Base-by-base conservation (phyloP, 257 asterid genomes). In the Gentiana straminea region DNA sequence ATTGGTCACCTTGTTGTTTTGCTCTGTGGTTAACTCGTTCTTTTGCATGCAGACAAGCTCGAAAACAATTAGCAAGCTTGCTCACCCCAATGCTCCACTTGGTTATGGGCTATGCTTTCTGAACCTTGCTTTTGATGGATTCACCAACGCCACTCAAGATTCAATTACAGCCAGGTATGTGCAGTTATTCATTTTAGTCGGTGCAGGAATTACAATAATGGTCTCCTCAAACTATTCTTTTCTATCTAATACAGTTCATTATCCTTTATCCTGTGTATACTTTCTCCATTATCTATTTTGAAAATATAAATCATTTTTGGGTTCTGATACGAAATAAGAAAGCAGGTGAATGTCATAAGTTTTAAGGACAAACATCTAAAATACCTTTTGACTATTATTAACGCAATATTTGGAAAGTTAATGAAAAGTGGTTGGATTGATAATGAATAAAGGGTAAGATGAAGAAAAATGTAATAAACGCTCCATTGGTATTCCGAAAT, bases 91-190 rank as follows among this genome's bases (percentile, higher is more conserved):
- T 67, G 90, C 97, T 63, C 95, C 90, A 55, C 94, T 92, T 39
- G 98, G 98, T 48, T 92, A 92, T 47, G 84, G 91, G 4, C 85
- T 92, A 35, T 92, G 98, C 66, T 83, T 82, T 58, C 69, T 92
- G 73, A 92, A 92, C 77, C 97, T 92, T 39, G 90, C 97, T 58
- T 92, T 88, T 61, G 98, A 92, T 70, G 98, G 98, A 61, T 92
- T 92, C 82, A 92, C 98, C 70, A 92, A 92, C 65, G 94, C 98
- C n/a, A 88, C 97, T 68, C 98, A 92, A 76, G 98, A 92, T 79
- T 83, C 95, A 3, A 85, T 92, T 66, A 75, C 86, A 5, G 76
- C 81, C 62, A 87, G 98, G 98, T 84, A 66, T 34, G 38, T 47
- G 51, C 35, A n/a, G 11, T 12, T 34, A 5, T 15, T 43, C 24